Conservation (phyloP, 2,329 filamentous ascomycete species). For the Calycina marina region DNA sequence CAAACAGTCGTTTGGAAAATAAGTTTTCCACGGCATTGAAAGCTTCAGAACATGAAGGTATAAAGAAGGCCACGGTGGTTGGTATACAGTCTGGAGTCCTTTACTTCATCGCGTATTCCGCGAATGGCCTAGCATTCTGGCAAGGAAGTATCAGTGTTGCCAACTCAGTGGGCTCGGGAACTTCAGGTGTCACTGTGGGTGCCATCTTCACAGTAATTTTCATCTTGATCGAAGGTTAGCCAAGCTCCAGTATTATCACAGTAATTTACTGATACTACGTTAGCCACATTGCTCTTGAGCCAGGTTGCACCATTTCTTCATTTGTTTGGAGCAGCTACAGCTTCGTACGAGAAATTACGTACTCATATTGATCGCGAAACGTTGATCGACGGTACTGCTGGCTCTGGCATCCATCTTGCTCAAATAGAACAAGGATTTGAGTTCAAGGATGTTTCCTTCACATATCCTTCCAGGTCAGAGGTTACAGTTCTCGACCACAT, state of each 20-base stretch:
- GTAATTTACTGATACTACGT: background rate
- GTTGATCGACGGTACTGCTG: conserved; percentile 24
- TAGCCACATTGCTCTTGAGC: conserved; percentile 21
- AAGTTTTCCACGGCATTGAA: conserved; percentile 32
- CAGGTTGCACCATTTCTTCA: conserved; percentile 15
- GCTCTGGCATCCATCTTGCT: conserved; percentile 9
- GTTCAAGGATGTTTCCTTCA: conserved; percentile 22
- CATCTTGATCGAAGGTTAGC: conserved; percentile 31
- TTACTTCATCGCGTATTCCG: conserved; percentile 44
- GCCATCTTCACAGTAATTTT: conserved; percentile 39
- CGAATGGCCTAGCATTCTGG: conserved; percentile 45
- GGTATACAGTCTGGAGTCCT: conserved; percentile 36
- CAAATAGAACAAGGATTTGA: conserved; percentile 15
- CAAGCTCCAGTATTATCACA: background rate
- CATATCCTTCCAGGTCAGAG: conserved; percentile 21
- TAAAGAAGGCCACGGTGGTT: conserved; percentile 33
- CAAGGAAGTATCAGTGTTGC: conserved; percentile 35
- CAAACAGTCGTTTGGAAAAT: conserved; percentile 29
- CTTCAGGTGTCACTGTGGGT: conserved; percentile 24
- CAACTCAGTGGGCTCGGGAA: conserved; percentile 5
- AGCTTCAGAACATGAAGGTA: conserved; percentile 27
- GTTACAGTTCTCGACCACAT: conserved; percentile 21
- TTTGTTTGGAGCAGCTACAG: conserved; percentile 26
- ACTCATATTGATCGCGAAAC: conserved; percentile 27
- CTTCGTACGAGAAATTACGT: conserved; percentile 30